Conservation (phyloP, 208 protist genomes). For the Acanthamoeba castellanii region DNA sequence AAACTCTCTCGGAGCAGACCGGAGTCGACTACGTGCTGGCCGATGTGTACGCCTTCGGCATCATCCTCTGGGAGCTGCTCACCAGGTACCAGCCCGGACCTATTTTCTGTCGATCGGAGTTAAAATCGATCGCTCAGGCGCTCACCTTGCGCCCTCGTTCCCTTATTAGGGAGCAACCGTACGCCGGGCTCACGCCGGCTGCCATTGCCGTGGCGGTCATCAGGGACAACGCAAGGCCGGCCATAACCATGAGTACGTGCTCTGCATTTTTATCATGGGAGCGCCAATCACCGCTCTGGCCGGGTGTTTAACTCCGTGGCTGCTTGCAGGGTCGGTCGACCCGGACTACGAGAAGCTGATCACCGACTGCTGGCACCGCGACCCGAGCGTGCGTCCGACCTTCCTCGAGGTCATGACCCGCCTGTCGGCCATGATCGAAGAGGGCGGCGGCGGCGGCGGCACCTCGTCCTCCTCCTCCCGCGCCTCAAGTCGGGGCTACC, state of each 20-base stretch:
- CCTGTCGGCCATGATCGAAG: neutral
- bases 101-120: no score
- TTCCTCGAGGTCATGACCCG: conserved; percentile 70
- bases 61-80: conserved; percentile 69
- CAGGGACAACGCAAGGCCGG: conserved; percentile 30
- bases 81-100: neutral
- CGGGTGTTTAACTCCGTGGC: neutral
- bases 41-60: conserved; percentile 47
- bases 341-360: conserved; percentile 16
- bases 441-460: neutral
- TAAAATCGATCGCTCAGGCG: no score
- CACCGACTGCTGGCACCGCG: conserved; percentile 32
- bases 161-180: conserved; percentile 11
- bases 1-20: neutral
- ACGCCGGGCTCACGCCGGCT: neutral
- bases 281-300: no score
- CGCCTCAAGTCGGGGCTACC: neutral
- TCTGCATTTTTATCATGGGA: no score
- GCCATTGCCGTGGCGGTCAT: conserved; percentile 54
- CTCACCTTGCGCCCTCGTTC: no score
- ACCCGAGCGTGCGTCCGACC: conserved; percentile 57
- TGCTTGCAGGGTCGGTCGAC: neutral
- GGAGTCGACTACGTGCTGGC: conserved; percentile 1
- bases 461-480: neutral
- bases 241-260: neutral